Evolutionary conservation across 2,329 filamentous ascomycete genomes (phyloP).

Genomic region (Tolypocladium tropicale): DNA sequence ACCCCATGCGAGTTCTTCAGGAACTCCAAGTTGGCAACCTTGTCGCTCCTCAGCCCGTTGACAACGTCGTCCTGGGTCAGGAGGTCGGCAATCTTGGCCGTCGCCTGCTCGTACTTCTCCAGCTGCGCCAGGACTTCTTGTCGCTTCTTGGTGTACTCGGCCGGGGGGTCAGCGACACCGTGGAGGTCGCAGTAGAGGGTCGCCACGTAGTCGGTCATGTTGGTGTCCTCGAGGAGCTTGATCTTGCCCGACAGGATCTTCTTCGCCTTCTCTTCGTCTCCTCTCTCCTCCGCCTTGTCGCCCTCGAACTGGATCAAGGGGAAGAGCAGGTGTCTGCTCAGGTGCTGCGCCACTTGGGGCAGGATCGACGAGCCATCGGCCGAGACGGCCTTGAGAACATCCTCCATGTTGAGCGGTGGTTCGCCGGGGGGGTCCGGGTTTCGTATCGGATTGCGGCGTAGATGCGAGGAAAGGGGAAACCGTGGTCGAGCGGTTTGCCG

Average conservation of each 20-base stretch:
- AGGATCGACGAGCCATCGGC: slow-evolving; percentile 70
- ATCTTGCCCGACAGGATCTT: slow-evolving; percentile 83
- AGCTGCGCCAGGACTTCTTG: slow-evolving; percentile 78
- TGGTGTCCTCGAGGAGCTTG: slow-evolving; percentile 88
- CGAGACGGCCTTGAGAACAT: slow-evolving; percentile 39
- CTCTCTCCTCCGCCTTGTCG: slow-evolving; percentile 69
- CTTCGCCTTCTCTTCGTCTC: slow-evolving; percentile 44
- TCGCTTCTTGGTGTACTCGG: slow-evolving; percentile 81
- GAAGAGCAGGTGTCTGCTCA: slow-evolving; percentile 94
- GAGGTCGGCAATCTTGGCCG: slow-evolving; percentile 77
- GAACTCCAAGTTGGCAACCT: slow-evolving; percentile 97
- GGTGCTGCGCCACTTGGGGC: slow-evolving; percentile 79
- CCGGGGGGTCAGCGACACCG: slow-evolving; percentile 63
- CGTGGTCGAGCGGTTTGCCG: neutral
- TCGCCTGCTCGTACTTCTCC: slow-evolving; percentile 78
- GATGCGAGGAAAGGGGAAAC: neutral
- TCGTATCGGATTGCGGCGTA: slow-evolving; percentile 1
- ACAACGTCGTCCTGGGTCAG: slow-evolving; percentile 84
- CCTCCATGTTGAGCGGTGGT: slow-evolving; percentile 23
- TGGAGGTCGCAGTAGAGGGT: slow-evolving; percentile 85
- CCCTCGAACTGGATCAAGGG: slow-evolving; percentile 88
- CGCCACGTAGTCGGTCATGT: slow-evolving; percentile 98
- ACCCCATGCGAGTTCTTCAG: slow-evolving; percentile 92
- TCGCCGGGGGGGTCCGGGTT: slow-evolving; percentile 1
- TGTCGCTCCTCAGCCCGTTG: slow-evolving; percentile 85